These are phyloP conservation scores for Penicillium alfredii DNA, from an alignment of 495 filamentous ascomycete species.

Conservation along the genomic window DNA sequence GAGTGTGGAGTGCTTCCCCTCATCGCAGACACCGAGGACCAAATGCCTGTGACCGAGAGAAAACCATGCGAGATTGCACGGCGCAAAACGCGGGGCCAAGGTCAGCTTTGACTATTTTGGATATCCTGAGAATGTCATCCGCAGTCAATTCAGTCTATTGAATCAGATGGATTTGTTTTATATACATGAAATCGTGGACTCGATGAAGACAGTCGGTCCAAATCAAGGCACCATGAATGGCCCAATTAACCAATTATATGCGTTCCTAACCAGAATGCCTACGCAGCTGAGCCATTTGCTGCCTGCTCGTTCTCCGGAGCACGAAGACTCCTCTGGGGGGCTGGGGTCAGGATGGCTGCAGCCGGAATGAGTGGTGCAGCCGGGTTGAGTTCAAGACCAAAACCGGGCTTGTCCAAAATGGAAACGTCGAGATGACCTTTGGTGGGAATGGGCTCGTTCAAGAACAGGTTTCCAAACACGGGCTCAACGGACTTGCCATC, in stretches of 20 bases:
- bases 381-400: constrained; percentile 81
- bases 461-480: constrained; percentile 85
- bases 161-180: constrained; percentile 12
- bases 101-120: neutral
- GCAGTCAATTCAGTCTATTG: constrained; percentile 13
- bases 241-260: too few species aligned
- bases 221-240: neutral
- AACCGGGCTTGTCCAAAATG: constrained; percentile 82
- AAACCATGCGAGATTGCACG: too few species aligned
- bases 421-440: constrained; percentile 73
- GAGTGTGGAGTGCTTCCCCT: constrained; percentile 22
- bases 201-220: too few species aligned
- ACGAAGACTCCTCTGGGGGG: constrained; percentile 55
- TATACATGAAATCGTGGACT: constrained; percentile 15
- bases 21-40: constrained; percentile 11
- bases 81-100: neutral
- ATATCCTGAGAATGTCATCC: neutral
- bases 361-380: constrained; percentile 72
- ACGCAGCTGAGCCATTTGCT: constrained; percentile 21
- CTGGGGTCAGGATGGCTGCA: constrained; percentile 60
- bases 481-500: constrained; percentile 84
- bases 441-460: constrained; percentile 82
- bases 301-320: constrained; percentile 31
- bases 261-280: neutral
- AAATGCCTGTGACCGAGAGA: constrained; percentile 2